Evolutionary conservation across 805 yeast genomes (phyloP).

Genomic region (Saccharomyces eubayanus): DNA sequence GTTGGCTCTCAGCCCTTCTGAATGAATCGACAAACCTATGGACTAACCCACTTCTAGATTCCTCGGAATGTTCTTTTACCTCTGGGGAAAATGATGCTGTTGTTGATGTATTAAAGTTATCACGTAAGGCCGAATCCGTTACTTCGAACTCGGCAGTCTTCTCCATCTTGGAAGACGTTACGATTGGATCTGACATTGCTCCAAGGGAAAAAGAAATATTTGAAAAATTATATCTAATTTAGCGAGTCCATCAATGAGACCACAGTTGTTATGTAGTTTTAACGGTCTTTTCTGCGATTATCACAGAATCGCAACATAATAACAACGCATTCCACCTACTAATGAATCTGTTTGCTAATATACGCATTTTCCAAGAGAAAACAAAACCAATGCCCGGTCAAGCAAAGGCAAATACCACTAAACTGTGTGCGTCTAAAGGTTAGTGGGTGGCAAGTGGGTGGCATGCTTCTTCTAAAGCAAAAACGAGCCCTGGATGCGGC

Average conservation of each 20-base stretch:
- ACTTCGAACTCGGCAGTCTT: background rate
- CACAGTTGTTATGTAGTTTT: background rate
- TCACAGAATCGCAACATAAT: background rate
- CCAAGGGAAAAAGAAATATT: background rate
- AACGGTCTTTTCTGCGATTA: background rate
- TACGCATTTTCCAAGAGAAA: background rate
- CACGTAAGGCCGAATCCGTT: background rate
- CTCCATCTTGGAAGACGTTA: background rate
- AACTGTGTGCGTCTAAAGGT: background rate
- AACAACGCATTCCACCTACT: background rate
- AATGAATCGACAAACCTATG: conserved; percentile 5
- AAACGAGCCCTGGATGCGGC: background rate
- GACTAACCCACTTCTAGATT: background rate
- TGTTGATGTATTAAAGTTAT: background rate
- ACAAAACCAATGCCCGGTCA: background rate
- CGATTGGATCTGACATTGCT: background rate
- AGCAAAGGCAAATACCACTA: background rate
- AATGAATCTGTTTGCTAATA: background rate
- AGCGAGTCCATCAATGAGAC: background rate
- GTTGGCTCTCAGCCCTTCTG: conserved; percentile 7
- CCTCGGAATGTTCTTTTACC: background rate
- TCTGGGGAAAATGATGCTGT: background rate
- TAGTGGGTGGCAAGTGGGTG: background rate
- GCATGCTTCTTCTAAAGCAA: background rate
- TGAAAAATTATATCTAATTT: background rate